These are phyloP conservation scores for Saccharum hybrid DNA, from an alignment of 202 grass and related monocot genomes.

Conservation along the genomic window DNA sequence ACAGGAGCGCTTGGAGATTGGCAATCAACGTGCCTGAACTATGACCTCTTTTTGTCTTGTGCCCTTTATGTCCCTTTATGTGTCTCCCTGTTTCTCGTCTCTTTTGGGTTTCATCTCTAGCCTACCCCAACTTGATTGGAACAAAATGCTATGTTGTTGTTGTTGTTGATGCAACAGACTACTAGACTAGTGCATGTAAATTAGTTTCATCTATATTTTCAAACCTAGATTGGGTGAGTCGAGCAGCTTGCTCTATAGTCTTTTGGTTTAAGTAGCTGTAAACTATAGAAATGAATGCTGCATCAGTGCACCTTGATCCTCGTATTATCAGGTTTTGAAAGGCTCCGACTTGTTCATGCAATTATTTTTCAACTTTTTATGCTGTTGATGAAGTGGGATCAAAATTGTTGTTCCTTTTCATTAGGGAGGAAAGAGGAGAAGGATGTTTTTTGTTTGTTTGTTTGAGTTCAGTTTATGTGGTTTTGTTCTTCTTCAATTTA, in stretches of 20 bases:
- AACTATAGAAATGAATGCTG: background rate
- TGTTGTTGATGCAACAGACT: no score
- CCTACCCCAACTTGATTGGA: no score
- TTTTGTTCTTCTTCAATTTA: constrained; percentile 18
- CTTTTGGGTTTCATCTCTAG: no score
- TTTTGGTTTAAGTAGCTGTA: background rate
- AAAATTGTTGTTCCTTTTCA: background rate
- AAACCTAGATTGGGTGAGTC: background rate
- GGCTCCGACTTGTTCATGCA: background rate
- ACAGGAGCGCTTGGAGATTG: no score
- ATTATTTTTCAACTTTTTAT: background rate
- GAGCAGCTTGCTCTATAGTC: background rate
- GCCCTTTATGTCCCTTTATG: no score
- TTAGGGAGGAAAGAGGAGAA: background rate
- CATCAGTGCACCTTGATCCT: background rate
- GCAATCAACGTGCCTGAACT: no score
- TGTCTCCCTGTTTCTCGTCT: no score
- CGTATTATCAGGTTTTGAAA: background rate
- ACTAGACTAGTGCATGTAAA: constrained; percentile 1
- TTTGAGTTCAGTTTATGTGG: background rate
- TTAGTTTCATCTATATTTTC: background rate
- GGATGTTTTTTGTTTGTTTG: background rate
- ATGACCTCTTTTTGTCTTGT: no score
- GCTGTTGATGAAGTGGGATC: constrained; percentile 14
- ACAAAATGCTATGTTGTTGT: no score